Evolutionary conservation across 257 asterid species (phyloP).

Genomic region (Jacaranda copaia): DNA sequence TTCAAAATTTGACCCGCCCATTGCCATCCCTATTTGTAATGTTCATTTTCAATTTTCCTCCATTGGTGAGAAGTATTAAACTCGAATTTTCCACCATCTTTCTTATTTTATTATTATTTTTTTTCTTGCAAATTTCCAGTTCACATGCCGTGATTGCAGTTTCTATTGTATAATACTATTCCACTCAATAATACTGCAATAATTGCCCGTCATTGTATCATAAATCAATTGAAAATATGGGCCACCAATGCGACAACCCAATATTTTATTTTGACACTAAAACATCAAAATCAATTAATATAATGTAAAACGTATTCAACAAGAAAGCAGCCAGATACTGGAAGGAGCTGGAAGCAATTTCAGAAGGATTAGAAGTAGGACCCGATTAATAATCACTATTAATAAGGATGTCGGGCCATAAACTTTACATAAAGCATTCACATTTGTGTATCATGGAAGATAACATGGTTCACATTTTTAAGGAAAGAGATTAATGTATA

Average conservation of each 20-base stretch:
- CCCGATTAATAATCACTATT: background rate
- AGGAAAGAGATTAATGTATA: too few relatives aligned
- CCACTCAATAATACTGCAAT: constrained; percentile 14
- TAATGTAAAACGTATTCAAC: background rate
- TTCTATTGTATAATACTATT: background rate
- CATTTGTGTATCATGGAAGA: too few relatives aligned
- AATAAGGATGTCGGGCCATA: background rate
- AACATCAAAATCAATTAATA: background rate
- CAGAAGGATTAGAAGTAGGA: background rate
- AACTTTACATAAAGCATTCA: background rate
- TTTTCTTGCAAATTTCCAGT: background rate
- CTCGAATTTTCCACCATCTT: background rate
- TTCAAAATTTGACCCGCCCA: too few relatives aligned
- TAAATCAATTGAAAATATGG: background rate
- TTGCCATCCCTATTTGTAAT: too few relatives aligned
- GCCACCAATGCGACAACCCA: background rate
- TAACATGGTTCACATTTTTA: too few relatives aligned
- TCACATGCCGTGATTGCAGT: constrained; percentile 8
- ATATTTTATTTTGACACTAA: background rate
- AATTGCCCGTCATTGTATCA: background rate
- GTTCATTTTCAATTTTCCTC: too few relatives aligned
- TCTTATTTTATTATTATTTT: background rate
- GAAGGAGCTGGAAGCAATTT: background rate
- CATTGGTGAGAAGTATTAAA: background rate
- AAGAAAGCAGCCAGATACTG: background rate